phyloP scores from a whole-genome alignment of 805 yeast genomes.

The Yarrowia divulgata region DNA sequence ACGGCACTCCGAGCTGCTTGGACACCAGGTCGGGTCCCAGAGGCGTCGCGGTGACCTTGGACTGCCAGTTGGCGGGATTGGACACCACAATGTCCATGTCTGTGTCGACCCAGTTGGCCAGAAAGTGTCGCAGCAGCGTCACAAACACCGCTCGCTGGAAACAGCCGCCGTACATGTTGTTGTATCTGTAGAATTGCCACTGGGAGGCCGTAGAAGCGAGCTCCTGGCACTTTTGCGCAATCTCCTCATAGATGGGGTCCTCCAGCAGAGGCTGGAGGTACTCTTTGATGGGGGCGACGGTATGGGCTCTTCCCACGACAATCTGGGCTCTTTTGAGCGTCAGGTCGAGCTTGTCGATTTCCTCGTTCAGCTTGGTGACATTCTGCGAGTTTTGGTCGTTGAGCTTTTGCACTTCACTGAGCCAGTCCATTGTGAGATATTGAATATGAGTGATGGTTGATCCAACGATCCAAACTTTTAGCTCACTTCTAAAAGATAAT shows the following conservation, averaged over 20 bases:
- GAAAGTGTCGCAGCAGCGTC: conserved; percentile 10
- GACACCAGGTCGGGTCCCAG: conserved; percentile 24
- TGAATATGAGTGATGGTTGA: background rate
- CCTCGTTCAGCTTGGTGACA: conserved; percentile 13
- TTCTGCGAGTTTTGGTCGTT: conserved; percentile 31
- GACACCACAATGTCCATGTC: conserved; percentile 14
- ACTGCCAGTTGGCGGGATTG: conserved; percentile 19
- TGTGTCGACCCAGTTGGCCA: conserved; percentile 23
- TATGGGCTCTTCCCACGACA: conserved; percentile 22
- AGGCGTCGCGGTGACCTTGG: conserved; percentile 15
- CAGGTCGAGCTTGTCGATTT: conserved; percentile 27
- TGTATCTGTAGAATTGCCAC: conserved; percentile 38
- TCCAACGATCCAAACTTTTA: conserved; percentile 1
- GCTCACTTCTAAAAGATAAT: background rate
- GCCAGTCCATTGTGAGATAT: conserved; percentile 15
- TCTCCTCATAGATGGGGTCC: conserved; percentile 20
- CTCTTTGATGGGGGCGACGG: conserved; percentile 29
- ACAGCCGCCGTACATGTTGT: conserved; percentile 35
- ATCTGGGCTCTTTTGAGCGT: conserved; percentile 22
- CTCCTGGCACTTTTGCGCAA: conserved; percentile 9
- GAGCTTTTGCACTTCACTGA: conserved; percentile 27
- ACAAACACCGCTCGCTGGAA: conserved; percentile 37
- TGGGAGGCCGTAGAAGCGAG: conserved; percentile 23
- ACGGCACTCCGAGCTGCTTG: conserved; percentile 29
- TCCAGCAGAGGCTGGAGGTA: conserved; percentile 24